phyloP scores from a whole-genome alignment of 139 green algal genomes.

The Marvania coccoides region DNA sequence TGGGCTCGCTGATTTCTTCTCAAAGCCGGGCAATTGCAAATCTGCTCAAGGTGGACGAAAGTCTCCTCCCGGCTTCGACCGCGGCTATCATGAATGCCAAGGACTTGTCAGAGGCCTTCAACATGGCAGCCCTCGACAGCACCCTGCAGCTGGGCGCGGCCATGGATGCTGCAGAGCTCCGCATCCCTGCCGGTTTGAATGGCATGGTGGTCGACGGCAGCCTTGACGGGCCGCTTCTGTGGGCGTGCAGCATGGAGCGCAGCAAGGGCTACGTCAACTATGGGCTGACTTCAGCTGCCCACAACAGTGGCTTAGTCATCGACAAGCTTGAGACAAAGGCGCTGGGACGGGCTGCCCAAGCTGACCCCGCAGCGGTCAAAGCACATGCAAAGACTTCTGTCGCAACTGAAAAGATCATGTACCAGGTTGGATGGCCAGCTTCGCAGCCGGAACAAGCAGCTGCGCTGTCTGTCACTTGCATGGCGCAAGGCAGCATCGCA shows the following conservation, averaged over 20 bases:
- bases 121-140: constrained; percentile 48
- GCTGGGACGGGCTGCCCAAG: not conserved
- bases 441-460: not conserved
- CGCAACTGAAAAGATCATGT: constrained; percentile 16
- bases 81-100: not conserved
- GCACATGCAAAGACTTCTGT: not conserved
- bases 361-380: not conserved
- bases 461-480: not conserved
- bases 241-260: constrained; percentile 4
- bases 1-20: too few species aligned
- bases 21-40: too few species aligned
- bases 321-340: constrained; percentile 10
- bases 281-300: not conserved
- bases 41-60: too few species aligned
- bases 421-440: constrained; percentile 21
- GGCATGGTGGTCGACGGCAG: not conserved
- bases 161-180: not conserved
- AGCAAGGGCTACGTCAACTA: constrained; percentile 1
- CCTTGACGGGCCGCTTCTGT: not conserved
- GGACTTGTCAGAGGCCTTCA: constrained; percentile 12
- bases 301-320: not conserved
- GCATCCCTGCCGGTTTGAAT: constrained; percentile 11
- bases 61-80: too few species aligned
- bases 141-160: constrained; percentile 52
- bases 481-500: not conserved